These are phyloP conservation scores for Pelomyxa schiedti DNA, from an alignment of 78 protist species.

Conservation along the genomic window DNA sequence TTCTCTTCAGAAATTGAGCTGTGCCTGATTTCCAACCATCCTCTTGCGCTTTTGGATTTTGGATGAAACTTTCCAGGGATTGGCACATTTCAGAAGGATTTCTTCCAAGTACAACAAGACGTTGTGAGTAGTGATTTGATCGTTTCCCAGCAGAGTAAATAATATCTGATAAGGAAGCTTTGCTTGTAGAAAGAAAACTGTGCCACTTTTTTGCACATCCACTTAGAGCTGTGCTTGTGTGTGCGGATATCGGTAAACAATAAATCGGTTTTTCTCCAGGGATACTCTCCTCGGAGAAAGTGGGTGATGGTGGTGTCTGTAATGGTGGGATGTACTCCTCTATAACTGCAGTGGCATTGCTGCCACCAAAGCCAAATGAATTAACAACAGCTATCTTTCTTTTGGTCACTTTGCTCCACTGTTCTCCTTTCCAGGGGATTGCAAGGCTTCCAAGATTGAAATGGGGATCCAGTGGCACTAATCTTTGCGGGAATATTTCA, in stretches of 20 bases:
- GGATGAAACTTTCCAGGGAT: too few species aligned
- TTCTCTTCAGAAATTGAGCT: too few species aligned
- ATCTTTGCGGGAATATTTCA: slow-evolving; percentile 1
- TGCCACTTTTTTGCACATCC: not conserved
- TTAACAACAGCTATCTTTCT: slow-evolving; percentile 40
- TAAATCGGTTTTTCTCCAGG: too few species aligned
- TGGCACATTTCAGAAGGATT: not conserved
- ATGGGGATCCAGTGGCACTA: slow-evolving; percentile 17
- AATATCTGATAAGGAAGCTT: not conserved
- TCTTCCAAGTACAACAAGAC: not conserved
- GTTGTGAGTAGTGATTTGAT: not conserved
- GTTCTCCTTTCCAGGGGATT: too few species aligned
- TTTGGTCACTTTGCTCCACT: too few species aligned
- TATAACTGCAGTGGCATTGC: slow-evolving; percentile 40
- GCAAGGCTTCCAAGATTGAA: too few species aligned
- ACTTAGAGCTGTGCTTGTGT: not conserved
- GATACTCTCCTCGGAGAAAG: not conserved
- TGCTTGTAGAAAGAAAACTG: not conserved
- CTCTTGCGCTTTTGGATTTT: too few species aligned
- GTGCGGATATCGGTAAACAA: too few species aligned
- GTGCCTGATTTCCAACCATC: too few species aligned
- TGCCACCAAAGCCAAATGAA: slow-evolving; percentile 73
- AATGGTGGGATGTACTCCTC: not conserved
- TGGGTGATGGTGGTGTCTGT: not conserved
- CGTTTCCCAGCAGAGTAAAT: not conserved